Conservation (phyloP, 164 flowering plant genomes). For the Platanus orientalis region DNA sequence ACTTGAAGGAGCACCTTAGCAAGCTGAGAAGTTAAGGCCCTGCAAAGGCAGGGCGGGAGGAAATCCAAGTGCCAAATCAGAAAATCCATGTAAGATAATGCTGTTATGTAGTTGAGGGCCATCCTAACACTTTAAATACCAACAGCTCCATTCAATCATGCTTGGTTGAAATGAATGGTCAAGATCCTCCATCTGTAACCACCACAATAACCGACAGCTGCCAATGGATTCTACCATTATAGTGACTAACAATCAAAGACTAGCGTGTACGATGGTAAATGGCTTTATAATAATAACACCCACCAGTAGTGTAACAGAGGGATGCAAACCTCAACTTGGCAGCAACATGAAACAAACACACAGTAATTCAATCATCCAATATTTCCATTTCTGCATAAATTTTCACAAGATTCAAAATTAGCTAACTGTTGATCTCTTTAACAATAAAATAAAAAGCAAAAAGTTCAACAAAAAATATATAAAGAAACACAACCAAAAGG, state of each 20-base stretch:
- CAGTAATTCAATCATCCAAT: constrained; percentile 49
- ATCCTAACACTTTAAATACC: constrained; percentile 35
- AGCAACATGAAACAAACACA: constrained; percentile 59
- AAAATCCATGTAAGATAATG: constrained; percentile 44
- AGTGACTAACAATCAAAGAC: not conserved
- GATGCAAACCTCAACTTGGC: constrained; percentile 46
- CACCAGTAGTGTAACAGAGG: constrained; percentile 56
- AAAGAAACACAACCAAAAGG: too few relatives aligned
- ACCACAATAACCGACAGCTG: not conserved
- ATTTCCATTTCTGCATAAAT: constrained; percentile 36
- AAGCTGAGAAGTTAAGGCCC: constrained; percentile 24
- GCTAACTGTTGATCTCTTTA: too few relatives aligned
- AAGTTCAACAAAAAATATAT: too few relatives aligned
- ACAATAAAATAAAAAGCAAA: too few relatives aligned
- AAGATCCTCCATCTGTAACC: constrained; percentile 38
- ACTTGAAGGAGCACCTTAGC: constrained; percentile 40
- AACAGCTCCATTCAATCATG: constrained; percentile 48
- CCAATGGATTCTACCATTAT: not conserved
- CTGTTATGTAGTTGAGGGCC: constrained; percentile 45
- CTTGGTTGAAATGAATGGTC: constrained; percentile 32
- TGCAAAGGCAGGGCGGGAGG: constrained; percentile 17
- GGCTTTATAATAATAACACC: not conserved
- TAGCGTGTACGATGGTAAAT: too few relatives aligned
- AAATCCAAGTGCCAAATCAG: constrained; percentile 23
- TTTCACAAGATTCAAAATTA: too few relatives aligned